phyloP scores from a whole-genome alignment of 352 stramenopile species.

The Globisporangium apiculatum region DNA sequence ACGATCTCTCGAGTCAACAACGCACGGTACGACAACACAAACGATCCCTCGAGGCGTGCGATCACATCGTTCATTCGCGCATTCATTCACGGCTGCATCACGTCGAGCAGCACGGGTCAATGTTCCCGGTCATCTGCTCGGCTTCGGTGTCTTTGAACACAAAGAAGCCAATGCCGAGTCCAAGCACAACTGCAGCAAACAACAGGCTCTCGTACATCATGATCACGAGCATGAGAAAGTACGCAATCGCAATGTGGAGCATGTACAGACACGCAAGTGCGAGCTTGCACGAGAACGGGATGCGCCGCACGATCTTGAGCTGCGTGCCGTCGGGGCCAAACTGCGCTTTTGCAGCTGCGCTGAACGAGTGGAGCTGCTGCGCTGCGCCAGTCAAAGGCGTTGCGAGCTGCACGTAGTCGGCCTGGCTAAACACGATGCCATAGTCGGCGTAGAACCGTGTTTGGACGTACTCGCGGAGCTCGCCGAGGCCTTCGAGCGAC shows the following conservation, averaged over 20 bases:
- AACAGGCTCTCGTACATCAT: constrained; percentile 84
- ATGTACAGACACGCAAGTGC: constrained; percentile 69
- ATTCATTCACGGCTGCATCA: constrained; percentile 11
- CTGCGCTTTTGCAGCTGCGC: constrained; percentile 14
- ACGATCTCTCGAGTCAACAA: too few relatives aligned
- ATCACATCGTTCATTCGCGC: background rate
- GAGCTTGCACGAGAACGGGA: constrained; percentile 60
- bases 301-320: constrained; percentile 41
- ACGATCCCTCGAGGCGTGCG: too few relatives aligned
- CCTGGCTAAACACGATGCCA: constrained; percentile 44
- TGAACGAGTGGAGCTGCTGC: constrained; percentile 11
- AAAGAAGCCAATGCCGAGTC: constrained; percentile 61
- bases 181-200: constrained; percentile 70
- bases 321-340: constrained; percentile 13
- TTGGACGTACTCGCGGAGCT: constrained; percentile 39
- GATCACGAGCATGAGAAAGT: constrained; percentile 82
- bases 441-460: constrained; percentile 46
- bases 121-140: constrained; percentile 54
- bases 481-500: constrained; percentile 56
- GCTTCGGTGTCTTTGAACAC: constrained; percentile 81
- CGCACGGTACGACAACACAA: too few relatives aligned
- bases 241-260: constrained; percentile 63
- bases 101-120: constrained; percentile 77
- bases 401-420: constrained; percentile 43
- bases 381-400: constrained; percentile 19